Evolutionary conservation across 176 grass and related monocot species (phyloP).

Genomic region (Triticum timopheevii): DNA sequence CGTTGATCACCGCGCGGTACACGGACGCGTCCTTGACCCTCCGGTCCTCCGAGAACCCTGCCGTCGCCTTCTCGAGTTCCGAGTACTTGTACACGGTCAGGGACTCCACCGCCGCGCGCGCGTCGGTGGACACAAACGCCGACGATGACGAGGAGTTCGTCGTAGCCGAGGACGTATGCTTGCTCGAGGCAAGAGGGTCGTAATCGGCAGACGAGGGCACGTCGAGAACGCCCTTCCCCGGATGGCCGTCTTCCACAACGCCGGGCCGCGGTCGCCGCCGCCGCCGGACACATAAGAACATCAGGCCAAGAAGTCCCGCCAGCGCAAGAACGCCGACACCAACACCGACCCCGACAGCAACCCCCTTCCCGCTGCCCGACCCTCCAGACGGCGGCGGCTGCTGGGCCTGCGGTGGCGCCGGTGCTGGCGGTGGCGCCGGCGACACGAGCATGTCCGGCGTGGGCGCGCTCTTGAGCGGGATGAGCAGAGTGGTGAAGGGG

Average conservation of each 20-base stretch:
- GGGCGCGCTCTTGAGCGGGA: conserved; percentile 64
- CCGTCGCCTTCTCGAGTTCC: conserved; percentile 69
- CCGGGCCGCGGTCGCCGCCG: not conserved
- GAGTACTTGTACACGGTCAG: conserved; percentile 61
- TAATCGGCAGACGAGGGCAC: conserved; percentile 30
- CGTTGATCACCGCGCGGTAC: conserved; percentile 71
- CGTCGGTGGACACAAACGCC: conserved; percentile 36
- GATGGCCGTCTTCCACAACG: not conserved
- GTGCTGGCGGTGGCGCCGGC: conserved; percentile 38
- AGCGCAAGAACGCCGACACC: conserved; percentile 45
- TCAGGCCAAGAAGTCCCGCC: conserved; percentile 10
- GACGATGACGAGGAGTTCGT: not conserved
- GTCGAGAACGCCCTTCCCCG: conserved; percentile 10
- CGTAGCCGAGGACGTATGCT: not conserved
- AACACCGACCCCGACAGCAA: conserved; percentile 50
- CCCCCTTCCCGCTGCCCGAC: conserved; percentile 33
- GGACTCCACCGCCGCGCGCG: conserved; percentile 54
- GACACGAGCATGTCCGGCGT: conserved; percentile 44
- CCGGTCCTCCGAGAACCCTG: conserved; percentile 49
- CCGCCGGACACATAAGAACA: conserved; percentile 19
- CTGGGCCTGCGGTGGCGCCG: not conserved
- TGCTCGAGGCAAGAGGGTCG: conserved; percentile 19
- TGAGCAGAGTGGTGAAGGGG: conserved; percentile 78
- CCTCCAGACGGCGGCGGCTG: not conserved
- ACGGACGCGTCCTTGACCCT: conserved; percentile 50